Conservation (phyloP, 306 rosid genomes). For the Vigna nakashimae region DNA sequence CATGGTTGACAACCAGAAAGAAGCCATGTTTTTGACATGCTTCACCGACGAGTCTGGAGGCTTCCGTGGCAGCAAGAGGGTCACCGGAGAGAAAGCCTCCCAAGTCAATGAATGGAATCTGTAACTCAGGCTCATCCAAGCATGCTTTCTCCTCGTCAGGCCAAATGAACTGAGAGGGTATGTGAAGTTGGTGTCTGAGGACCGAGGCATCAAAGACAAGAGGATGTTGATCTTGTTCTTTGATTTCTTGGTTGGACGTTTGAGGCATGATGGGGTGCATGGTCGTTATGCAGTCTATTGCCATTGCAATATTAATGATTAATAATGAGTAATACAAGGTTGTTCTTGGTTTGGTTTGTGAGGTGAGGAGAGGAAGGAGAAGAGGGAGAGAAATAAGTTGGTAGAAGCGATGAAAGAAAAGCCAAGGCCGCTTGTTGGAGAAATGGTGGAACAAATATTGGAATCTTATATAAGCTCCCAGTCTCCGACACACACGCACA, state of each 20-base stretch:
- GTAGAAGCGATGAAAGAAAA: constrained; percentile 72
- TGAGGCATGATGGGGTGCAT: constrained; percentile 41
- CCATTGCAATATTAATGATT: constrained; percentile 59
- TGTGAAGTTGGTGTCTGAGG: constrained; percentile 53
- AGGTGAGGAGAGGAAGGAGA: constrained; percentile 25
- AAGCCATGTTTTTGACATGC: constrained; percentile 93
- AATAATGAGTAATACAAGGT: constrained; percentile 13
- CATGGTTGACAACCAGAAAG: constrained; percentile 86
- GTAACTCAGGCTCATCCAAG: constrained; percentile 54
- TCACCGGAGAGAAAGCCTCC: constrained; percentile 75
- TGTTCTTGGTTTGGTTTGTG: not conserved
- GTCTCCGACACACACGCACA: not conserved
- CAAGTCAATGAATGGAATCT: constrained; percentile 73
- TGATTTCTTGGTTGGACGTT: constrained; percentile 38
- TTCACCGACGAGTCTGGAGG: constrained; percentile 66
- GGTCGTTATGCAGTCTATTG: constrained; percentile 57
- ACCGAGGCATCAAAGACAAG: constrained; percentile 80
- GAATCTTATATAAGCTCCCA: constrained; percentile 70
- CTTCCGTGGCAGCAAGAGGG: constrained; percentile 57
- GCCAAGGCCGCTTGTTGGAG: constrained; percentile 82
- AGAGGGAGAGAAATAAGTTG: constrained; percentile 45
- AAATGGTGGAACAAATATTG: constrained; percentile 60
- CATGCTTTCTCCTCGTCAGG: constrained; percentile 82
- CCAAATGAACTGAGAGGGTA: constrained; percentile 88
- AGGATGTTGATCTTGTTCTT: constrained; percentile 38